These are phyloP conservation scores for Xylariaceae sp. DNA, from an alignment of 2,329 filamentous ascomycete species.

Conservation along the genomic window DNA sequence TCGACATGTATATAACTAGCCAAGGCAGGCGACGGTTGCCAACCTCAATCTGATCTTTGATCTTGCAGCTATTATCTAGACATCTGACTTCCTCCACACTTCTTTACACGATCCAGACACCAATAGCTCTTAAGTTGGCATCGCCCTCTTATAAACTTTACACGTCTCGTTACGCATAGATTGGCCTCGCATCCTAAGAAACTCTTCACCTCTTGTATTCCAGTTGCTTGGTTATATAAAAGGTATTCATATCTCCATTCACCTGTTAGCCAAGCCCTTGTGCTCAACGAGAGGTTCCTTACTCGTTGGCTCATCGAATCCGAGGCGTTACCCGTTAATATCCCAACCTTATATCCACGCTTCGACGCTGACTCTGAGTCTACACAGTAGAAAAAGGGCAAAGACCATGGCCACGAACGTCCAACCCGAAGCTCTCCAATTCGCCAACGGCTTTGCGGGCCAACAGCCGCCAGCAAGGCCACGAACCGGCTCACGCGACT, in stretches of 20 bases:
- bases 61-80: background rate
- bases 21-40: conserved; percentile 14
- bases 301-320: background rate
- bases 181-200: background rate
- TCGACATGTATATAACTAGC: conserved; percentile 14
- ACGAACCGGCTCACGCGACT: conserved; percentile 36
- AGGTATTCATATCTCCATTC: background rate
- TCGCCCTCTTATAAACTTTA: background rate
- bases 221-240: background rate
- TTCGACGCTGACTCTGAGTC: background rate
- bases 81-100: background rate
- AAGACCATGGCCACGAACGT: conserved; percentile 26
- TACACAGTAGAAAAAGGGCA: conserved; percentile 2
- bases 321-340: background rate
- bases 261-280: background rate
- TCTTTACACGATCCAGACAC: background rate
- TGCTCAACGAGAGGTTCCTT: background rate
- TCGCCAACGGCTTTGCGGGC: conserved; percentile 37
- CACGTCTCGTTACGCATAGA: background rate
- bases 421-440: conserved; percentile 30
- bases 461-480: conserved; percentile 41
- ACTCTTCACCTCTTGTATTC: background rate
- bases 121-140: background rate
- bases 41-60: conserved; percentile 13
- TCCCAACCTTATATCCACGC: background rate